Conservation (phyloP, 1,284 basidiomycete species). For the Moesziomyces sp. region DNA sequence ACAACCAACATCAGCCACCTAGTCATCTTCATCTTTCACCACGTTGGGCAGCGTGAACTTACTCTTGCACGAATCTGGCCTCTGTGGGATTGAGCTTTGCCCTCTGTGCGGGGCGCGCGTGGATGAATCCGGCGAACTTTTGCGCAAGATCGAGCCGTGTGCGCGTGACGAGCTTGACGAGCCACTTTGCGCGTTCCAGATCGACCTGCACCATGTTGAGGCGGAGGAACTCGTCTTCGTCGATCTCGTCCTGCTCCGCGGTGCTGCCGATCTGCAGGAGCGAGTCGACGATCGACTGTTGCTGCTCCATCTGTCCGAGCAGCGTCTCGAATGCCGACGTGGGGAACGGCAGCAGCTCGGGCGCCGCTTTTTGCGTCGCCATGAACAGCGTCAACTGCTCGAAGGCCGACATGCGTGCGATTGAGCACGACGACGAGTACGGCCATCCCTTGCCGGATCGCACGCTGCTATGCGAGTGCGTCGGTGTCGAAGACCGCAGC, state of each 20-base stretch:
- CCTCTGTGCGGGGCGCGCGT: conserved; percentile 14
- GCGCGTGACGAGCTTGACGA: conserved; percentile 57
- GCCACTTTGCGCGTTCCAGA: conserved; percentile 62
- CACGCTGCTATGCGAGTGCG: neutral
- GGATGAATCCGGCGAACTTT: conserved; percentile 43
- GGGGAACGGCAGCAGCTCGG: conserved; percentile 43
- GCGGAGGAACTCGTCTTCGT: conserved; percentile 64
- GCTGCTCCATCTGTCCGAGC: conserved; percentile 51
- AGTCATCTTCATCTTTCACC: neutral
- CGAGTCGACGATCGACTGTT: conserved; percentile 57
- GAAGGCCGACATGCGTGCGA: conserved; percentile 12
- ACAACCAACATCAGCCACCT: neutral
- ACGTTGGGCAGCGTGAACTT: conserved; percentile 6
- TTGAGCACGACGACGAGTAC: conserved; percentile 7
- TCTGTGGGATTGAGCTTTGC: conserved; percentile 49
- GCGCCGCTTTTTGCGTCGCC: conserved; percentile 27
- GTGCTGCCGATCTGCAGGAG: conserved; percentile 13
- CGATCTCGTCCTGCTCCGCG: conserved; percentile 1
- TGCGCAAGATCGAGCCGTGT: conserved; percentile 55
- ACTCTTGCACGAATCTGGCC: conserved; percentile 45
- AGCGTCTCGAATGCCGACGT: conserved; percentile 20
- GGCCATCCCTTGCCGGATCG: conserved; percentile 17
- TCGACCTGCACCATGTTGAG: conserved; percentile 65
- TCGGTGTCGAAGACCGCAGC: conserved; percentile 1
- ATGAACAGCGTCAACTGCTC: conserved; percentile 36